Base-by-base conservation (phyloP, 805 yeast genomes). In the Pichia sporocuriosa region DNA sequence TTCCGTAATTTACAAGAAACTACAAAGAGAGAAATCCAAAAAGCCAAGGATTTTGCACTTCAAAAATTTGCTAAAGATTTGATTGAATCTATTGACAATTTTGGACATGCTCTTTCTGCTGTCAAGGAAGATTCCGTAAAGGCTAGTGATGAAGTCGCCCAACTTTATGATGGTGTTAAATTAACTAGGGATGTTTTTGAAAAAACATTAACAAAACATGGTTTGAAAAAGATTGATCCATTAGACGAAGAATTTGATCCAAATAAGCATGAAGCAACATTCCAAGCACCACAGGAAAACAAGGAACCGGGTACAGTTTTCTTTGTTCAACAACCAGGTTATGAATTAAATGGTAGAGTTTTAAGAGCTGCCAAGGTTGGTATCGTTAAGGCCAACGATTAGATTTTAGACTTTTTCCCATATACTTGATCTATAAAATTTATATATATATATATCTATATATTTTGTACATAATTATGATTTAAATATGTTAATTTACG, bases 351-450 rank as follows among this genome's bases (percentile, higher is more conserved):
- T 67, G 78, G 82, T 54, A 77, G 97, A 61, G 95, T 88, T 26
- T 73, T 88, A 60, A 78, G 97, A 67, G 95, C 97, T 25, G 96
- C 97, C 45, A 88, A 88, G 72, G 97, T 88, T 51, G 97, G 97
- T 54, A 77, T 88, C 57, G 96, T 88, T 51, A 85, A 83, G 68
- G 76, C 65, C 41, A 54, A 56, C 12, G 70, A 68, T 25, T 40
- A 28, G 20, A 31, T 39, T n/a, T n/a, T n/a, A 24, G 35, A 21
- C 31, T 32, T 32, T n/a, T 30, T 30, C 12, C 17, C n/a, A 22
- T n/a, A 36, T 26, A 27, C 12, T 33, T 34, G n/a, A n/a, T n/a
- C n/a, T n/a, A n/a, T 29, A 15, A 21, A n/a, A 17, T 38, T 11
- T 23, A 30, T n/a, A 21, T 34, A 27, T 9, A 15, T 25, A 6